A percentile compares a stretch with the other conserved stretches of the same genome.
These are phyloP conservation scores for Penicillium cinerascens DNA, from an alignment of 495 filamentous ascomycete species.

Conservation along the genomic window DNA sequence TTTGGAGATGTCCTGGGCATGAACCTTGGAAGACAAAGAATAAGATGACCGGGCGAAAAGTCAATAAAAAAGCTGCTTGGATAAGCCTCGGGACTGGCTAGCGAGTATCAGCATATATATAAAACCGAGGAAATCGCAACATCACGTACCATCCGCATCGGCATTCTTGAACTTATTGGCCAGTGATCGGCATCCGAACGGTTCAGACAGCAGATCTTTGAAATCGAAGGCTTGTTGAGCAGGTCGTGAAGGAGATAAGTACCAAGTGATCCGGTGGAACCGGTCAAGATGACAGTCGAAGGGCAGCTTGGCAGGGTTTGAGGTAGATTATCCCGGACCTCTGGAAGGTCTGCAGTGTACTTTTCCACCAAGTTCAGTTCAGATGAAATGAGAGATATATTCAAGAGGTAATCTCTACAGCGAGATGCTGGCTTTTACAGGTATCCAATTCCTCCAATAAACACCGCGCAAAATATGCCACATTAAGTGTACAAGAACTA, in stretches of 20 bases:
- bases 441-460: conserved; percentile 2
- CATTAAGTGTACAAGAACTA: conserved; percentile 9
- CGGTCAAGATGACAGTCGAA: conserved; percentile 45
- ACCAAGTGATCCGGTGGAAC: conserved; percentile 57
- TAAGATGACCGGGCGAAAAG: background rate
- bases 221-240: conserved; percentile 31
- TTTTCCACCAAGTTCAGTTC: conserved; percentile 18
- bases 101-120: too few relatives aligned
- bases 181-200: conserved; percentile 54
- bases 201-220: conserved; percentile 56
- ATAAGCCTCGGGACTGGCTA: background rate
- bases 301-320: background rate
- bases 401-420: background rate
- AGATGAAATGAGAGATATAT: background rate
- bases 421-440: background rate
- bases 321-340: background rate
- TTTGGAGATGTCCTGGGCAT: background rate
- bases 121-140: background rate
- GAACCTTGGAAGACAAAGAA: background rate
- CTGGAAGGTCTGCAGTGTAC: conserved; percentile 25
- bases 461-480: background rate
- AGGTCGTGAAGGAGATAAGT: conserved; percentile 52
- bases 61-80: background rate
- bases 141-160: conserved; percentile 75
- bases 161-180: conserved; percentile 94